Evolutionary conservation across 805 yeast species (phyloP).

Genomic region (Candida piceae): DNA sequence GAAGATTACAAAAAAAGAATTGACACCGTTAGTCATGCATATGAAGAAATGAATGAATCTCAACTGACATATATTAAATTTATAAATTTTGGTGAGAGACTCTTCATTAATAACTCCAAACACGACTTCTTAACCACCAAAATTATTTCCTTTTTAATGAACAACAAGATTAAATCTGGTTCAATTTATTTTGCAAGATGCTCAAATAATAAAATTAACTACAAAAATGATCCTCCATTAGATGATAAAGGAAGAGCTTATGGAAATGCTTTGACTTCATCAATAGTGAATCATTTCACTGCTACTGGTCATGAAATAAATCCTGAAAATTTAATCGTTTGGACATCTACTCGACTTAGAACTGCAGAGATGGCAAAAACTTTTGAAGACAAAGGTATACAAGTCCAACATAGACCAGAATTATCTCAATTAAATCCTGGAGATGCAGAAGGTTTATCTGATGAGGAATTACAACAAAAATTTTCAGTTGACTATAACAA

Average conservation of each 20-base stretch:
- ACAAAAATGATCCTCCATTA: conserved; percentile 75
- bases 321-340: conserved; percentile 55
- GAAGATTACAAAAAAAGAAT: conserved; percentile 74
- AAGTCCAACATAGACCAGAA: conserved; percentile 72
- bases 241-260: conserved; percentile 69
- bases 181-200: conserved; percentile 91
- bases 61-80: conserved; percentile 74
- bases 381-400: conserved; percentile 58
- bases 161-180: conserved; percentile 80
- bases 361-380: conserved; percentile 74
- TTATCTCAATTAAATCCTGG: conserved; percentile 90
- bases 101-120: conserved; percentile 74
- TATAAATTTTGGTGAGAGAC: conserved; percentile 83
- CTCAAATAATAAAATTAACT: conserved; percentile 51
- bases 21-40: conserved; percentile 58
- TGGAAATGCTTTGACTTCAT: conserved; percentile 56
- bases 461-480: conserved; percentile 49
- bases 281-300: conserved; percentile 39
- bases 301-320: conserved; percentile 18
- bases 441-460: conserved; percentile 64
- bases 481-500: conserved; percentile 69
- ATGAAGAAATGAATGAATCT: conserved; percentile 62
- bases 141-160: conserved; percentile 89
- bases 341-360: conserved; percentile 90
- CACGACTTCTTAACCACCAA: conserved; percentile 87